These are phyloP conservation scores for Leccinum olivaceopallidum DNA, from an alignment of 768 basidiomycete species.

Conservation along the genomic window DNA sequence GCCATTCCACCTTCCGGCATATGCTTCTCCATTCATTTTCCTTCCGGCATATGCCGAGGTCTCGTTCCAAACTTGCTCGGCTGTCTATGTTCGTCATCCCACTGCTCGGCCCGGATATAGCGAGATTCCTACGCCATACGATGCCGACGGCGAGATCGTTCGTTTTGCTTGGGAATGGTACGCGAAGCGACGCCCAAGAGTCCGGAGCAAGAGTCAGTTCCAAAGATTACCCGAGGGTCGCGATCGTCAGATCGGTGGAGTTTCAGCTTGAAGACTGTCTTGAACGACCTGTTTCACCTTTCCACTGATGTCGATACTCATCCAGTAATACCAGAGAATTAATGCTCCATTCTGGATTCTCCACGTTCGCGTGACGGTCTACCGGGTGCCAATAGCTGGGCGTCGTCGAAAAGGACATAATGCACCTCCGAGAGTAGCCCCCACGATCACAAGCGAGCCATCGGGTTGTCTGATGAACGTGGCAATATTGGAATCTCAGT, in stretches of 20 bases:
- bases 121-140: slow-evolving; percentile 94
- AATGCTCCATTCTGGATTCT: not conserved
- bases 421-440: not conserved
- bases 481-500: not conserved
- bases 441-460: not conserved
- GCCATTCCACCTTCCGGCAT: slow-evolving; percentile 84
- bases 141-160: slow-evolving; percentile 92
- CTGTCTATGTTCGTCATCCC: slow-evolving; percentile 92
- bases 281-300: not conserved
- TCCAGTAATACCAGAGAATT: not conserved
- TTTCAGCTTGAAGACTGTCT: slow-evolving; percentile 4
- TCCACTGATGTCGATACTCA: not conserved
- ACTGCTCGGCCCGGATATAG: slow-evolving; percentile 95
- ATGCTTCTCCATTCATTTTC: slow-evolving; percentile 90
- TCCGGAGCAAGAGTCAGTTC: slow-evolving; percentile 63
- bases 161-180: slow-evolving; percentile 98
- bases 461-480: not conserved
- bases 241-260: slow-evolving; percentile 31
- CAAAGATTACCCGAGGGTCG: slow-evolving; percentile 70
- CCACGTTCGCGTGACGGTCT: not conserved
- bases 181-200: slow-evolving; percentile 63
- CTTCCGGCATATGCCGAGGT: slow-evolving; percentile 89
- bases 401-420: not conserved
- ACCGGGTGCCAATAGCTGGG: not conserved
- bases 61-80: slow-evolving; percentile 86